Evolutionary conservation across 768 basidiomycete species (phyloP).

Genomic region (Melanogaster broomeanus): DNA sequence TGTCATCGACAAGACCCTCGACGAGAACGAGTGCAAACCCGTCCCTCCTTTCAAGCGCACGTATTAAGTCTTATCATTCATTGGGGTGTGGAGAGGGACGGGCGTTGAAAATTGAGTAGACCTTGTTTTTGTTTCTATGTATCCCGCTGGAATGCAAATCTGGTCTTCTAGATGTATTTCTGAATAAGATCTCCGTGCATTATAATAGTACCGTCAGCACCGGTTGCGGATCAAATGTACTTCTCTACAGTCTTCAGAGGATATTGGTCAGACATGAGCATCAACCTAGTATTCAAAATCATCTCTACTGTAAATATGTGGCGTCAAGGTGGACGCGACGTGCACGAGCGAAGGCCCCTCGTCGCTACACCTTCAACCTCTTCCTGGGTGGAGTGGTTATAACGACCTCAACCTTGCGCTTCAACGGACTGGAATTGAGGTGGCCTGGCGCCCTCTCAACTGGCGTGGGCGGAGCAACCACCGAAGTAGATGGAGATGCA

Average conservation of each 20-base stretch:
- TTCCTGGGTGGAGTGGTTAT: slow-evolving; percentile 21
- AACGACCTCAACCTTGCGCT: slow-evolving; percentile 17
- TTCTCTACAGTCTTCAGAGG: too few species aligned
- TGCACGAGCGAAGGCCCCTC: neutral
- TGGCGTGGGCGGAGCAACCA: neutral
- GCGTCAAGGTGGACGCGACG: too few species aligned
- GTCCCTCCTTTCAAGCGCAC: slow-evolving; percentile 98
- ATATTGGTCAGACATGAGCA: too few species aligned
- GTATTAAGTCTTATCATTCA: slow-evolving; percentile 50
- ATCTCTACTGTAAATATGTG: too few species aligned
- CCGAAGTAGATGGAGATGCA: neutral
- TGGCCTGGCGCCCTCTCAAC: neutral
- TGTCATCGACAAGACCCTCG: slow-evolving; percentile 85
- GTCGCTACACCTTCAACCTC: slow-evolving; percentile 12
- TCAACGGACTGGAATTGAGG: slow-evolving; percentile 10
- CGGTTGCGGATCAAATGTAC: too few species aligned
- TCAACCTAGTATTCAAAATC: too few species aligned
- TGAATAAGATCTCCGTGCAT: too few species aligned
- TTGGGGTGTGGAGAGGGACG: neutral
- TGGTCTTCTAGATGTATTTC: slow-evolving; percentile 1
- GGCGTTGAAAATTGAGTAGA: slow-evolving; percentile 9
- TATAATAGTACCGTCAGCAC: too few species aligned
- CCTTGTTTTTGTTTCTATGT: slow-evolving; percentile 8
- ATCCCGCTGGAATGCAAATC: neutral
- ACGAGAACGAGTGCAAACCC: slow-evolving; percentile 95